Conservation (phyloP, 164 flowering plant species). For the Vitis rotundifolia region DNA sequence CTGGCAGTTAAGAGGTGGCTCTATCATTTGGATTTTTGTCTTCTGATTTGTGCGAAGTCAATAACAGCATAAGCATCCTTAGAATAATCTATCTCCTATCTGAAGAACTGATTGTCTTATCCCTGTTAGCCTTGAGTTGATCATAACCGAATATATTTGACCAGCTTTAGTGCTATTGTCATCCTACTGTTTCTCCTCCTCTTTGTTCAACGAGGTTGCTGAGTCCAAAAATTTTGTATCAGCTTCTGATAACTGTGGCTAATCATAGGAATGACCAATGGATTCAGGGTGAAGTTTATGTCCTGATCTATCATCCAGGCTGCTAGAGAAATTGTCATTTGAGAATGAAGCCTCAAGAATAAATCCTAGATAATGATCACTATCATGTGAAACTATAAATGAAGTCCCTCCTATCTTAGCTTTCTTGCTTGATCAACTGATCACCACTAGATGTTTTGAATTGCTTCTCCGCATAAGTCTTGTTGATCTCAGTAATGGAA, state of each 20-base stretch:
- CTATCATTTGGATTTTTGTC: too few relatives aligned
- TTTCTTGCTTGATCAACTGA: constrained; percentile 46
- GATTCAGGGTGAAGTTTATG: constrained; percentile 29
- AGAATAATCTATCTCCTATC: too few relatives aligned
- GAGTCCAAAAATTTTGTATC: constrained; percentile 51
- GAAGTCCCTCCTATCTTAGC: constrained; percentile 38
- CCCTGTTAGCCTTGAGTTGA: too few relatives aligned
- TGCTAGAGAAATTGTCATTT: constrained; percentile 68
- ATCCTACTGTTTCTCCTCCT: background rate
- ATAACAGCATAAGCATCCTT: too few relatives aligned
- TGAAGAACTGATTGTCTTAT: too few relatives aligned
- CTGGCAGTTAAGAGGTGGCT: too few relatives aligned
- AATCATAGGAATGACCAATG: constrained; percentile 27
- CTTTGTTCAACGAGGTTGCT: constrained; percentile 33
- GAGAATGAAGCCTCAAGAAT: constrained; percentile 89
- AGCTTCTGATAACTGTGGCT: constrained; percentile 13
- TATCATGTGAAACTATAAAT: constrained; percentile 17
- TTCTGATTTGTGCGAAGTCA: too few relatives aligned
- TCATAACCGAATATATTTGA: too few relatives aligned
- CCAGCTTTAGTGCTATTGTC: too few relatives aligned
- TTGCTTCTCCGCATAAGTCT: constrained; percentile 17
- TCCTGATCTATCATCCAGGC: constrained; percentile 65
- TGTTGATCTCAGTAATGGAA: constrained; percentile 29
- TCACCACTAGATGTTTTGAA: constrained; percentile 21
- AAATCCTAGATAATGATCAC: constrained; percentile 73